Evolutionary conservation across 805 yeast genomes (phyloP).

Genomic region (Candida nitratophila): DNA sequence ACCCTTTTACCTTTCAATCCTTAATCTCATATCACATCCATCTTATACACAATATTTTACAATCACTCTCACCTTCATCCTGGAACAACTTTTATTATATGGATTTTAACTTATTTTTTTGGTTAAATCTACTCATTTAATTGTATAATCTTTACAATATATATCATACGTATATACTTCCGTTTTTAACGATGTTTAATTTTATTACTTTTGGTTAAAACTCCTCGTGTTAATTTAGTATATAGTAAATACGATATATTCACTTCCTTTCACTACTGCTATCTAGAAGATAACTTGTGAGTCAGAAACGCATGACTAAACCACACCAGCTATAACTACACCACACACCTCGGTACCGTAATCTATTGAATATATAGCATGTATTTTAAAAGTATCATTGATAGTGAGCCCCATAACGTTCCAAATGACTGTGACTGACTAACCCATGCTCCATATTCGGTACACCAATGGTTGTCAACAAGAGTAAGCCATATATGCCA

Average conservation of each 20-base stretch:
- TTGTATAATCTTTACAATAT: background rate
- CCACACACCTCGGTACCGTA: too few relatives aligned
- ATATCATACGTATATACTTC: conserved; percentile 1
- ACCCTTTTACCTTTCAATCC: background rate
- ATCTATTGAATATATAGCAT: too few relatives aligned
- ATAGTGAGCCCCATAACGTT: too few relatives aligned
- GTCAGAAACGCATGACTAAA: too few relatives aligned
- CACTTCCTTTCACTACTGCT: too few relatives aligned
- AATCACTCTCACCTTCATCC: background rate
- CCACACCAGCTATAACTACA: too few relatives aligned
- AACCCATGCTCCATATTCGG: too few relatives aligned
- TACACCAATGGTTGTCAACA: background rate
- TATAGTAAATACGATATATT: too few relatives aligned
- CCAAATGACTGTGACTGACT: too few relatives aligned
- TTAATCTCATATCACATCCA: background rate
- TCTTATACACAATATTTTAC: background rate
- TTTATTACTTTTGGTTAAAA: background rate
- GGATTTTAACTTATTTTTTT: background rate
- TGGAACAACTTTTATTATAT: background rate
- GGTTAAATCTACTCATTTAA: background rate
- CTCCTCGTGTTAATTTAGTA: too few relatives aligned
- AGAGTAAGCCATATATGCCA: background rate
- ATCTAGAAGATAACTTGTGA: too few relatives aligned
- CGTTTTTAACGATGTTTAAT: conserved; percentile 1
- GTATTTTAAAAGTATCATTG: too few relatives aligned